Conservation (phyloP, 768 basidiomycete species). For the Lactarius psammicola region DNA sequence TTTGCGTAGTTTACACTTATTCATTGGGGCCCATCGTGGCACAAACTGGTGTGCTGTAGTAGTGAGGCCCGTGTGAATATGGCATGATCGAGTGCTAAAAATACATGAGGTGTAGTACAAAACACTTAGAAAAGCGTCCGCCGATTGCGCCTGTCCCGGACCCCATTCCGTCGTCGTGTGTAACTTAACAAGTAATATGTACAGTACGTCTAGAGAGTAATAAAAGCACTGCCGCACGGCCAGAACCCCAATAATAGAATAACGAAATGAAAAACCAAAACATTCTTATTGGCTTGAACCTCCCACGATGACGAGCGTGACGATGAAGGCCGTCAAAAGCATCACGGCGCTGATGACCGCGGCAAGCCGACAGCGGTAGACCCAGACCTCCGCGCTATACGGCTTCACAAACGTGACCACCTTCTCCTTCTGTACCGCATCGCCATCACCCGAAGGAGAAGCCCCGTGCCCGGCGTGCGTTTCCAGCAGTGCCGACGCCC, state of each 20-base stretch:
- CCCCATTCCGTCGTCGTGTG: neutral
- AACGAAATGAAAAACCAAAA: neutral
- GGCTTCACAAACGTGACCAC: conserved; percentile 22
- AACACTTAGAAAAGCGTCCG: conserved; percentile 10
- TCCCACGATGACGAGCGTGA: conserved; percentile 43
- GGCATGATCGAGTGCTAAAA: conserved; percentile 6
- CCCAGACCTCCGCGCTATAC: conserved; percentile 40
- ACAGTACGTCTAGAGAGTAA: neutral
- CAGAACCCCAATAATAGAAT: neutral
- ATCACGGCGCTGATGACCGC: conserved; percentile 57
- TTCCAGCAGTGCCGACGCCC: neutral
- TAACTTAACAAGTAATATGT: neutral
- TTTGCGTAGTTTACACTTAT: conserved; percentile 21
- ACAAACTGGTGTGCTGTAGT: neutral
- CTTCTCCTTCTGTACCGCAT: conserved; percentile 32
- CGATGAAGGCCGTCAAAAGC: conserved; percentile 50
- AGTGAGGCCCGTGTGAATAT: neutral
- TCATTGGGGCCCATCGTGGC: neutral
- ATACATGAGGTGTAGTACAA: conserved; percentile 3
- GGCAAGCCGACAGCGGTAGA: conserved; percentile 52
- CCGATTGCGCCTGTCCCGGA: conserved; percentile 13
- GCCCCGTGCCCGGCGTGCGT: neutral
- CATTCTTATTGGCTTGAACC: neutral
- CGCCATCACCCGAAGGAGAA: conserved; percentile 35
- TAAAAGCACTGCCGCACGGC: neutral